Conservation (phyloP, 768 basidiomycete genomes). For the Amanita polypyramis region DNA sequence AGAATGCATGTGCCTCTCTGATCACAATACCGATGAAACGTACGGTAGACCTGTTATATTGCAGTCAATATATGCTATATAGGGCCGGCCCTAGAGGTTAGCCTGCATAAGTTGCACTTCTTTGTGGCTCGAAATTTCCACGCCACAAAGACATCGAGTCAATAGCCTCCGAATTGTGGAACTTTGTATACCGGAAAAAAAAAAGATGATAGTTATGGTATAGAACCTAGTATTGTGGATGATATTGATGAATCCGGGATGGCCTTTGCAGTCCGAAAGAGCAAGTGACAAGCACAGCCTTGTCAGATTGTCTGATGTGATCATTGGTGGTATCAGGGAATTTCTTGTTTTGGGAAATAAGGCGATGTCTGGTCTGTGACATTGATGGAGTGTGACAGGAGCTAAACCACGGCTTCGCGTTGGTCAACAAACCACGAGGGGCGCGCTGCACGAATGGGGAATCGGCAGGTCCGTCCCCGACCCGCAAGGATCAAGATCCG, state of each 20-base stretch:
- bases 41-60: too few relatives aligned
- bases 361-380: constrained; percentile 4
- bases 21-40: too few relatives aligned
- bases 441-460: neutral
- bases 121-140: neutral
- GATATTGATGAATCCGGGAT: neutral
- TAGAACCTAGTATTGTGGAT: too few relatives aligned
- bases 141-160: neutral
- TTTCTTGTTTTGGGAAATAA: neutral
- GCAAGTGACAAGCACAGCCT: neutral
- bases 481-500: constrained; percentile 1
- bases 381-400: neutral
- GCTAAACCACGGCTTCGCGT: neutral
- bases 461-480: neutral
- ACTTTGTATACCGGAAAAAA: neutral
- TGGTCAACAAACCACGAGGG: neutral
- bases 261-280: neutral
- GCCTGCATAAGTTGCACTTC: too few relatives aligned
- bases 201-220: neutral
- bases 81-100: too few relatives aligned
- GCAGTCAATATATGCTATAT: too few relatives aligned
- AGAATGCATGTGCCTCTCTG: too few relatives aligned
- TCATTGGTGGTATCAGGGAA: neutral
- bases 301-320: constrained; percentile 3
- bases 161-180: neutral